A percentile compares a stretch with the other conserved stretches of the same genome.
Conservation (phyloP, 176 grass and related monocot species). For the sorghum (Sorghum bicolor) region DNA sequence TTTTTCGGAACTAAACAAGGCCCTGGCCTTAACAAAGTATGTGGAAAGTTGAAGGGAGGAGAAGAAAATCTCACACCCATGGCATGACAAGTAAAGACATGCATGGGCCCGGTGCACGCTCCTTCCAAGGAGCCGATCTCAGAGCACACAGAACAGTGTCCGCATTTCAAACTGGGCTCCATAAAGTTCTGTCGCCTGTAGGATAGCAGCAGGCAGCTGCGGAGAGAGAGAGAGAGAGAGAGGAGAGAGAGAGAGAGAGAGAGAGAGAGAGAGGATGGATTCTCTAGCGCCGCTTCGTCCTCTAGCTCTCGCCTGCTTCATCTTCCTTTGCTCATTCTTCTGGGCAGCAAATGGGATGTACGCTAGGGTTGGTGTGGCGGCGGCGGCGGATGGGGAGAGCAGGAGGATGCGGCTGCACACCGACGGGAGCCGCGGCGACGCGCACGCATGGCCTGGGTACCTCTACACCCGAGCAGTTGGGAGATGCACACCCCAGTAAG, state of each 20-base stretch:
- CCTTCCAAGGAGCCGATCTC: slow-evolving; percentile 13
- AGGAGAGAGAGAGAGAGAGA: slow-evolving; percentile 18
- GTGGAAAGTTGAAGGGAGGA: background rate
- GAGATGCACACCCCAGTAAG: slow-evolving; percentile 92
- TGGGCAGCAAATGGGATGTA: slow-evolving; percentile 31
- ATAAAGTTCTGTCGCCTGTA: slow-evolving; percentile 16
- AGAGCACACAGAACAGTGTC: background rate
- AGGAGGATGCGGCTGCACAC: slow-evolving; percentile 29
- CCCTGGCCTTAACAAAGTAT: too few relatives aligned
- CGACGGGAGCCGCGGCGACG: slow-evolving; percentile 6
- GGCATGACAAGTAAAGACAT: slow-evolving; percentile 30
- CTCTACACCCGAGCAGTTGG: slow-evolving; percentile 77
- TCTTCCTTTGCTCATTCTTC: slow-evolving; percentile 33
- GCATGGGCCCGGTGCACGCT: slow-evolving; percentile 21
- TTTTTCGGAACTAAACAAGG: too few relatives aligned
- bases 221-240: slow-evolving; percentile 1
- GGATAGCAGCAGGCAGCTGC: background rate
- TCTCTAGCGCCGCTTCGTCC: slow-evolving; percentile 12
- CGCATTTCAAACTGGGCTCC: slow-evolving; percentile 60
- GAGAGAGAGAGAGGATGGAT: slow-evolving; percentile 35
- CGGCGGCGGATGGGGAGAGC: slow-evolving; percentile 8
- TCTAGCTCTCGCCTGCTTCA: slow-evolving; percentile 32
- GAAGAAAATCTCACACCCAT: slow-evolving; percentile 20
- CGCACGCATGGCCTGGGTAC: slow-evolving; percentile 70
- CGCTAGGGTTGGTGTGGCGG: slow-evolving; percentile 23